phyloP scores from a whole-genome alignment of 345 rosid genomes.

The Viola odorata region DNA sequence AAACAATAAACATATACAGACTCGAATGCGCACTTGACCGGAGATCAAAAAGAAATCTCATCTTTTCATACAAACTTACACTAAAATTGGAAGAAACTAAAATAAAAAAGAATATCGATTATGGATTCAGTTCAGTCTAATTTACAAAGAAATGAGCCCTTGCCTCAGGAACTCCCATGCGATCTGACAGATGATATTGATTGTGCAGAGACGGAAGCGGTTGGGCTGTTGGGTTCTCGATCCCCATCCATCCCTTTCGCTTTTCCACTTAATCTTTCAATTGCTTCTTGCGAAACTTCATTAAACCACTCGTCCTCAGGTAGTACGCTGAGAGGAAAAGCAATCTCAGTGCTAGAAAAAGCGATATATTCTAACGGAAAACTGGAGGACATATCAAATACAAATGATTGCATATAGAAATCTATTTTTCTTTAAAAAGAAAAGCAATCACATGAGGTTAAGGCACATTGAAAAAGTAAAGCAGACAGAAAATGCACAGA shows the following conservation, averaged over 20 bases:
- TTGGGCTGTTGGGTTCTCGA: slow-evolving; percentile 75
- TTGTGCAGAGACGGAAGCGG: slow-evolving; percentile 94
- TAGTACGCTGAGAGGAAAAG: slow-evolving; percentile 47
- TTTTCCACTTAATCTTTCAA: slow-evolving; percentile 83
- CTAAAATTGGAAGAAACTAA: background rate
- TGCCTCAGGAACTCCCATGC: slow-evolving; percentile 63
- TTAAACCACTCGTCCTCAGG: slow-evolving; percentile 94
- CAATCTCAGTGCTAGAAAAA: background rate
- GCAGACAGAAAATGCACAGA: no score
- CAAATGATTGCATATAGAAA: no score
- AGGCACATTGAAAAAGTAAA: no score
- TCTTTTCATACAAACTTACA: slow-evolving; percentile 12
- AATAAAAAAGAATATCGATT: background rate
- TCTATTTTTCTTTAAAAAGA: no score
- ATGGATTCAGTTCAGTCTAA: slow-evolving; percentile 19
- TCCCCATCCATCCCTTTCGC: slow-evolving; percentile 74
- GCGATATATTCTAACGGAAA: background rate
- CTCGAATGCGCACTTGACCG: slow-evolving; percentile 2
- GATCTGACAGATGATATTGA: slow-evolving; percentile 92
- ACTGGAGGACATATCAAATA: no score
- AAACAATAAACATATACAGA: slow-evolving; percentile 32
- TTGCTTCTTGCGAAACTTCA: slow-evolving; percentile 70
- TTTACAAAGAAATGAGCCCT: slow-evolving; percentile 28
- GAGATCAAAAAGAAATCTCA: background rate
- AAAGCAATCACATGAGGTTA: no score